Base-by-base conservation (phyloP, 2,329 filamentous ascomycete genomes). In the Colletotrichum musicola region DNA sequence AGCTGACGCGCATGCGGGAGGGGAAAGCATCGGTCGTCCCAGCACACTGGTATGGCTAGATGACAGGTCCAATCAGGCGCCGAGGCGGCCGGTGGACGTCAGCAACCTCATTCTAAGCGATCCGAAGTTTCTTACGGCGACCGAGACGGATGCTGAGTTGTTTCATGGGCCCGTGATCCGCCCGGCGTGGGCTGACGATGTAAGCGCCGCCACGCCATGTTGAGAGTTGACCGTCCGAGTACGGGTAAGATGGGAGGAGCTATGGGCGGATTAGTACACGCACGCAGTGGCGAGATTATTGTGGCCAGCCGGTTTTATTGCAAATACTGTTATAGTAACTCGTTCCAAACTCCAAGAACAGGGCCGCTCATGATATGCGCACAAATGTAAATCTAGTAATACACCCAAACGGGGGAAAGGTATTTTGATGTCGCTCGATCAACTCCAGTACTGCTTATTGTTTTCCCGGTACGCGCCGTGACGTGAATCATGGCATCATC, bases 311-410 rank as follows among this genome's bases (percentile, higher is more conserved):
- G 16, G 5, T 42, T 42, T 42, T n/a, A 42, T 42, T 42, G 13
- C 14, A 6, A 42, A 14, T 42, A 14, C 40, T 42, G 10, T 6
- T 42, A 42, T 14, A 42, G 12, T 42, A 49, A n/a, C 9, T 22
- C n/a, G 2, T 49, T 9, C n/a, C 46, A n/a, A 49, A 20, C n/a
- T 49, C 46, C 46, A 10, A 18, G 7, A 18, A 20, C n/a, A 49
- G 25, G 22, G 7, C 47, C 20, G 42, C 18, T 56, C 50, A n/a
- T 56, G 6, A n/a, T 12, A 44, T 42, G 27, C 10, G 30, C 47
- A 51, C 10, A 27, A n/a, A 18, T 30, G n/a, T 40, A 5, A 16
- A 16, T 13, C 10, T 58, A 54, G 16, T 64, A 64, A 58, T 58
- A 68, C 59, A 64, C 10, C 49, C 10, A 4, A 13, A 30, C 6